Base-by-base conservation (phyloP, 495 filamentous ascomycete species). In the Penicillium ucsense region DNA sequence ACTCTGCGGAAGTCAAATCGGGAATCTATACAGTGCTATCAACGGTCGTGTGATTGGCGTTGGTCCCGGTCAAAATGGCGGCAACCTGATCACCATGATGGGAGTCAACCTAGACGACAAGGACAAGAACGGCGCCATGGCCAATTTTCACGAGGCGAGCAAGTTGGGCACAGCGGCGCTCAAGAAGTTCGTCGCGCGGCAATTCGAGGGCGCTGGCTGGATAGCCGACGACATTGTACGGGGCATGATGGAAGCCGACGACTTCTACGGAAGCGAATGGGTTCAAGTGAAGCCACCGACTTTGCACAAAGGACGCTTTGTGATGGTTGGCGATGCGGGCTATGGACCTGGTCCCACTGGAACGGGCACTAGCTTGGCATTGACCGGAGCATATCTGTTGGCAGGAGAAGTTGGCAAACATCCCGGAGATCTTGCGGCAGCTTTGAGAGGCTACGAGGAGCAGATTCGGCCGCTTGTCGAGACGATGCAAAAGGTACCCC, bases 191-290 rank as follows among this genome's bases (percentile, higher is more conserved):
- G 36, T 76, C 9, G 55, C 67, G 7, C 52, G 67, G 47, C 43
- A 57, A 41, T 70, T 63, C 46, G 10, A 54, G 6, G 64, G 59
- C 35, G 67, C 60, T 1, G 74, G 72, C 6, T 80, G 73, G 75
- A 59, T 62, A 45, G 55, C 53, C 4, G 60, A 67, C 4, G 59
- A 68, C 20, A 46, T 69, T 35, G 0, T 74, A 0, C 32, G 55
- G 33, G 55, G 43, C n/a, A 71, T 77, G 71, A 44, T 62, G 30
- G 42, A 59, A 31, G 46, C 66, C 8, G 59, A 67, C 1, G 72
- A 79, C 54, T 75, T 79, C 50, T 77, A 78, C 56, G 63, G 57
- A 10, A 57, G 50, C 37, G 73, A 72, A 37, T 49, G 70, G n/a
- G 63, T 65, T 1, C 74, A 78, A 54, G 64, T 76, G 56, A 71